Evolutionary conservation across 2,329 filamentous ascomycete species (phyloP), one percentile per base, ranked within the genome.

Genomic region (Alternaria postmessia): DNA sequence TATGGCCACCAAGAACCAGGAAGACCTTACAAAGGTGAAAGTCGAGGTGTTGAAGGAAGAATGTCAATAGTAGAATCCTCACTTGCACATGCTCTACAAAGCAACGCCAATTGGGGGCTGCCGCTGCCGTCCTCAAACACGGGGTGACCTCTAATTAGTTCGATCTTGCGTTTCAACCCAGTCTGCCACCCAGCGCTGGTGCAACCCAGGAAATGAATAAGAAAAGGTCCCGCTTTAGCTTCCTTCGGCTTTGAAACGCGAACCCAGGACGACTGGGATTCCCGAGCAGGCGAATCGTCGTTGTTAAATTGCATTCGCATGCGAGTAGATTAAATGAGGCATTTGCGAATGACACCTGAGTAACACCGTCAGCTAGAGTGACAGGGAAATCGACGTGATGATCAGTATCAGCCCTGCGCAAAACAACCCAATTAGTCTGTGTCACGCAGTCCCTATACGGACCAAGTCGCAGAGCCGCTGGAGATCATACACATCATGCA

Each of bases 381-480:
- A 24, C 24, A 44, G 11, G 16, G 49, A 48, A 58, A 49, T 30
- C 36, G 16, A n/a, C 46, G 43, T 51, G 43, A 51, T 55, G 38
- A 52, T 49, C 57, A 34, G 73, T 76, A 75, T 75, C 72, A 74
- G 66, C 66, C 53, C 24, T 63, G 64, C 61, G 53, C 59, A 64
- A 67, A 56, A 36, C 18, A 62, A 54, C 30, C 65, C 58, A 58
- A 70, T 64, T 57, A 57, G 63, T 59, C 64, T 53, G 65, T 51
- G 51, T 68, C 66, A 71, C 42, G 65, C 70, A 69, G 18, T 56
- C 57, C 59, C 54, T 70, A 61, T 64, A 63, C 67, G 59, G 61
- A 63, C 41, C 62, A 52, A 65, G 72, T 69, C 57, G 69, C 66
- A 70, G 72, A 75, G 69, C 70, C 68, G 52, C 49, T 54, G 54